A percentile compares a stretch with the other conserved stretches of the same genome.
Conservation (phyloP, 495 filamentous ascomycete genomes). For the Penicillium steckii region DNA sequence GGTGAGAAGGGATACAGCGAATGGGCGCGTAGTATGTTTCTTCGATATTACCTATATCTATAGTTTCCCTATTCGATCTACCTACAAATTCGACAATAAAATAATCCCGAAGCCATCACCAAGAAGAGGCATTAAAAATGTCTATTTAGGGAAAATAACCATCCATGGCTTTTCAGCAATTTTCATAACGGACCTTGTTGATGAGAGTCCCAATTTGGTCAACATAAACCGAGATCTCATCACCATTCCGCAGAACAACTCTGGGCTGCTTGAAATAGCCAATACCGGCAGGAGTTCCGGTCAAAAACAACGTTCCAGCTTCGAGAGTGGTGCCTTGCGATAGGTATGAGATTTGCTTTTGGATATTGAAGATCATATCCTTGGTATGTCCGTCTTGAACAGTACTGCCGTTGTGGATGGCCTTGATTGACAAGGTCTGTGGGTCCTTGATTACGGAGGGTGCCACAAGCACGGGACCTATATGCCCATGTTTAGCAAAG, state of each 20-base stretch:
- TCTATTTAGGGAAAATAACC: too few species aligned
- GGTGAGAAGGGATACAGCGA: too few species aligned
- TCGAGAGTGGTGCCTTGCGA: constrained; percentile 43
- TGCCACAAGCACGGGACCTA: neutral
- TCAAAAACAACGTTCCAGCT: constrained; percentile 36
- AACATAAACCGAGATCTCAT: constrained; percentile 52
- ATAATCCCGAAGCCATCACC: too few species aligned
- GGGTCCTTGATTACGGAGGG: neutral
- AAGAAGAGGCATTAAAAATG: too few species aligned
- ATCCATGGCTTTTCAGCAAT: neutral
- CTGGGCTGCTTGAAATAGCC: constrained; percentile 41
- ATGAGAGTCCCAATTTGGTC: constrained; percentile 32
- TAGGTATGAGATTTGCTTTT: constrained; percentile 30
- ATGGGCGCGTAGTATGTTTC: too few species aligned
- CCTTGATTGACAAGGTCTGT: constrained; percentile 5
- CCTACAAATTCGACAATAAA: too few species aligned
- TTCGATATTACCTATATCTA: too few species aligned
- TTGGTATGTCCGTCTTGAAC: constrained; percentile 13
- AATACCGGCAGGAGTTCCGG: constrained; percentile 41
- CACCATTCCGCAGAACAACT: constrained; percentile 50
- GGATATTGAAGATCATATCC: constrained; percentile 35
- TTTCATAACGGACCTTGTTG: constrained; percentile 30
- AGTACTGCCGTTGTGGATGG: constrained; percentile 5
- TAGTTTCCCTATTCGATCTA: too few species aligned
- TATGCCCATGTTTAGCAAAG: neutral